Percentiles rank a stretch among this genome's conserved stretches.
These are phyloP conservation scores for Magnusiomyces ingens DNA, from an alignment of 1,139 yeast species.

Conservation along the genomic window DNA sequence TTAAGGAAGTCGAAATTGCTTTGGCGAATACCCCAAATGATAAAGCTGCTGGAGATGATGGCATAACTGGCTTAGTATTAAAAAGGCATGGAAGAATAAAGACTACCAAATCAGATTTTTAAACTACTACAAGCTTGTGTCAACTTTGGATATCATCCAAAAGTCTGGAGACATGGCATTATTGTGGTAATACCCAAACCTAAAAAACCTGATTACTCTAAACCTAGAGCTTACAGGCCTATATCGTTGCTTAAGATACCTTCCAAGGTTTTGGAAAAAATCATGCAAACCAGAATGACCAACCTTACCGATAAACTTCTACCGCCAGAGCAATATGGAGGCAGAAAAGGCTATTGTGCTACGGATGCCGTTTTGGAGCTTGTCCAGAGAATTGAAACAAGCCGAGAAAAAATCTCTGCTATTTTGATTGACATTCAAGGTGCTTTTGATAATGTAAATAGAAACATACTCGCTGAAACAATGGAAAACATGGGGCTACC, in stretches of 20 bases:
- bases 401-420: not conserved
- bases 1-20: not conserved
- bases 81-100: constrained; percentile 6
- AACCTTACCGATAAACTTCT: constrained; percentile 6
- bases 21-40: constrained; percentile 1
- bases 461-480: constrained; percentile 10
- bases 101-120: not conserved
- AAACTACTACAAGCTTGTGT: constrained; percentile 5
- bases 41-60: constrained; percentile 10
- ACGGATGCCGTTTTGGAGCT: not conserved
- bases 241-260: not conserved
- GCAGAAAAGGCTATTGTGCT: constrained; percentile 7
- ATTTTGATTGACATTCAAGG: constrained; percentile 18
- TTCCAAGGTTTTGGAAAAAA: not conserved
- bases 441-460: constrained; percentile 18
- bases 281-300: not conserved
- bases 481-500: constrained; percentile 11
- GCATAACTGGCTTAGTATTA: constrained; percentile 5
- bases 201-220: not conserved
- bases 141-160: constrained; percentile 2
- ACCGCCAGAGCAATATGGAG: constrained; percentile 15
- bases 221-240: not conserved
- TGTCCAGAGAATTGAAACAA: not conserved
- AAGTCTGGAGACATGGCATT: constrained; percentile 1
- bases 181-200: not conserved